Percentiles rank a stretch among this genome's conserved stretches.
Conservation (phyloP, 257 asterid species). For the Rhazya stricta region DNA sequence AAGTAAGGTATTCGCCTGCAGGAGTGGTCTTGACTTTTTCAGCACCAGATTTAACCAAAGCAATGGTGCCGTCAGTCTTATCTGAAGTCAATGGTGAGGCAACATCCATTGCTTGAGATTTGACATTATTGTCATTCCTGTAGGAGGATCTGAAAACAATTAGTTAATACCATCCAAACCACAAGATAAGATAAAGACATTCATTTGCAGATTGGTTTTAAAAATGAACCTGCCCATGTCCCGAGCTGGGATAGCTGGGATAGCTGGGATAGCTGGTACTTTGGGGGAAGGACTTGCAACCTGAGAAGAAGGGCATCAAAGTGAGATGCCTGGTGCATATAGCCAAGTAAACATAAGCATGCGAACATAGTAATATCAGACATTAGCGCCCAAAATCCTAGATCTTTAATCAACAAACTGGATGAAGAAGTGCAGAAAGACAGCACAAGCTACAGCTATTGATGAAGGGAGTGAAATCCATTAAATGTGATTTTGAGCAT, state of each 20-base stretch:
- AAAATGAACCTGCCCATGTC: conserved; percentile 60
- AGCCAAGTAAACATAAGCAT: neutral
- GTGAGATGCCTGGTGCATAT: conserved; percentile 13
- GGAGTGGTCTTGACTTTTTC: conserved; percentile 87
- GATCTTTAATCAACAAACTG: conserved; percentile 4
- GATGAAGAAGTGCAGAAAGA: neutral
- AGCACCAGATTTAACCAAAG: conserved; percentile 68
- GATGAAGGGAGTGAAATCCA: neutral
- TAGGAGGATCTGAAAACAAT: conserved; percentile 5
- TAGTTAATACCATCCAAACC: conserved; percentile 11
- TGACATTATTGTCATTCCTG: conserved; percentile 57
- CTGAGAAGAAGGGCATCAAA: conserved; percentile 37
- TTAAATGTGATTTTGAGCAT: neutral
- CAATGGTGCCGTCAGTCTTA: conserved; percentile 58
- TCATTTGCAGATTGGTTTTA: conserved; percentile 19
- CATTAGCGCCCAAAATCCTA: neutral
- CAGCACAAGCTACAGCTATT: neutral
- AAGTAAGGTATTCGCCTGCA: conserved; percentile 97
- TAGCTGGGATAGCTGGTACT: conserved; percentile 47
- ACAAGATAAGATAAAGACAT: neutral
- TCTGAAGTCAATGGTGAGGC: conserved; percentile 49
- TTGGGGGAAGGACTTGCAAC: conserved; percentile 61
- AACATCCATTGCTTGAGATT: conserved; percentile 52
- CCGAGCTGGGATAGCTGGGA: conserved; percentile 45
- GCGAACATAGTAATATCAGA: neutral